phyloP scores from a whole-genome alignment of 257 asterid species.

The Haberlea rhodopensis region DNA sequence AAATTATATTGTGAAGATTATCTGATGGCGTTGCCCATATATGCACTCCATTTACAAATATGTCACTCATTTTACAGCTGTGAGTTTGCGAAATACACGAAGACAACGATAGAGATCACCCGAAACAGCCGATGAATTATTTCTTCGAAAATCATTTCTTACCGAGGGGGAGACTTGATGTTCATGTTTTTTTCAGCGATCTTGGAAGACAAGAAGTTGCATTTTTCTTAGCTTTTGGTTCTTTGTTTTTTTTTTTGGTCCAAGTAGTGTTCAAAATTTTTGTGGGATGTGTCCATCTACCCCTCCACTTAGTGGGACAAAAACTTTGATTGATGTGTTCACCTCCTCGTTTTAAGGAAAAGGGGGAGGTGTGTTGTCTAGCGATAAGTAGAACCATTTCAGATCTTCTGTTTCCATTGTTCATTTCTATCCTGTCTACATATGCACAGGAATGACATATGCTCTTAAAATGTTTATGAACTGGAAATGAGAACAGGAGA shows the following conservation, averaged over 20 bases:
- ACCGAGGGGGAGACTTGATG: background rate
- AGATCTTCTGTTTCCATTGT: background rate
- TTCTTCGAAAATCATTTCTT: no score
- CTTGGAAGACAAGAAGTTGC: background rate
- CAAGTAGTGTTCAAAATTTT: background rate
- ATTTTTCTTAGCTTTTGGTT: background rate
- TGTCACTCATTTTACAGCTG: background rate
- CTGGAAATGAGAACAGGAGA: conserved; percentile 6
- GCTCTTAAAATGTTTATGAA: no score
- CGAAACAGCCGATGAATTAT: background rate
- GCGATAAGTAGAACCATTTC: background rate
- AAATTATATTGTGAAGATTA: background rate
- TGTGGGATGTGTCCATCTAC: background rate
- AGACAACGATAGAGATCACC: background rate
- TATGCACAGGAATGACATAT: background rate
- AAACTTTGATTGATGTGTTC: no score
- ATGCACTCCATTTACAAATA: conserved; percentile 31
- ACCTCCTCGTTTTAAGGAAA: background rate
- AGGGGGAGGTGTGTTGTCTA: background rate
- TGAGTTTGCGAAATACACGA: background rate
- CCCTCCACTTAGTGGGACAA: no score
- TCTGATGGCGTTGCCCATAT: conserved; percentile 9
- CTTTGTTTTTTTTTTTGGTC: background rate
- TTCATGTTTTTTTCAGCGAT: background rate
- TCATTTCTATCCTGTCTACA: background rate